Evolutionary conservation across 2,329 filamentous ascomycete genomes (phyloP), one percentile per base, ranked within the genome.

Genomic region (Monosporascus ibericus): DNA sequence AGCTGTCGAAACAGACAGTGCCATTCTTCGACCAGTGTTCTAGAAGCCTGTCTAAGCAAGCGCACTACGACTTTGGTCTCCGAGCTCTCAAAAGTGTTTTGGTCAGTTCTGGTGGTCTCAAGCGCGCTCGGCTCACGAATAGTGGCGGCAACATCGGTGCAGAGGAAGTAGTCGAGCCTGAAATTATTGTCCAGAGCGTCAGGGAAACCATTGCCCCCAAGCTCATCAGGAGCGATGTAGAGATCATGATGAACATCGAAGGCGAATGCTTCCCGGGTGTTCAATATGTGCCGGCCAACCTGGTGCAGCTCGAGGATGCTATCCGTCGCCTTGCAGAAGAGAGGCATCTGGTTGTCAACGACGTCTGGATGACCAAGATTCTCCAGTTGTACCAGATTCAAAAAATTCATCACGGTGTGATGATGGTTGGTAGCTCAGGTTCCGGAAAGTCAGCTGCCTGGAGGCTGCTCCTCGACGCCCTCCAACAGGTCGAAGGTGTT

Each of bases 351-450:
- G 90, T 96, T 8, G 88, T 95, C 60, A 96, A 86, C 53, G 92
- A 97, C 51, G 85, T 86, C 47, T 99, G 95, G 95, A 91, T 97
- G 83, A 94, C 90, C 53, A 99, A 99, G 74, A 86, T 95, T 36
- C 79, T 99, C 8, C 94, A 99, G 69, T 81, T 99, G 2, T 97
- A 96, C 69, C 94, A 99, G 70, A 99, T 99, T 57, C 94, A 97
- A 70, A 88, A 86, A 59, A 91, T 99, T 53, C 94, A 99, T 65
- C 94, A 99, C 62, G 94, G 94, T 86, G 94, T 99, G 27, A 99
- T 99, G 95, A 97, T 99, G 94, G 94, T 99, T 9, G 94, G 94
- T 57, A 91, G 90, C 65, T 96, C 95, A 30, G 94, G 95, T n/a
- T 88, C 92, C 46, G 95, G 95, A 67, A 99, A 99, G 74, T 96